Conservation (phyloP, 2,329 filamentous ascomycete genomes). For the Ceratocystis ficicola region DNA sequence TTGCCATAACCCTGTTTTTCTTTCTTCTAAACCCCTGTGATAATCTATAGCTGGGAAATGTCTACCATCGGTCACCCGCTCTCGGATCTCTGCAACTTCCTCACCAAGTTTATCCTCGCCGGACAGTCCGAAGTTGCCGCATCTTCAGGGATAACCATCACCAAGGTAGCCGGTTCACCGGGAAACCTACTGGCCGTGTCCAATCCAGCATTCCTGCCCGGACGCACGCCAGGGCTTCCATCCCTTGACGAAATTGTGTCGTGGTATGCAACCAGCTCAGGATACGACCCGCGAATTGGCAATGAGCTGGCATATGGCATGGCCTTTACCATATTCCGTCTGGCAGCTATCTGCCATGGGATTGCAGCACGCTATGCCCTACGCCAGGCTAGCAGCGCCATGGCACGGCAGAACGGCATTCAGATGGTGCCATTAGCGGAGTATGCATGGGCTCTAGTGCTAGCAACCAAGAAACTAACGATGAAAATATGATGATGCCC, state of each 20-base stretch:
- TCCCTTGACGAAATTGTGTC: constrained; percentile 32
- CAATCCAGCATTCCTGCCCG: constrained; percentile 46
- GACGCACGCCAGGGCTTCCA: constrained; percentile 51
- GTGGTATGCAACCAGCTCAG: constrained; percentile 41
- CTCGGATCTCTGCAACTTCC: constrained; percentile 75
- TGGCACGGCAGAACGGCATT: constrained; percentile 59
- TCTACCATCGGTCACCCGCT: constrained; percentile 93
- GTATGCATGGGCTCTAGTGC: constrained; percentile 64
- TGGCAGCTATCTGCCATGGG: constrained; percentile 61
- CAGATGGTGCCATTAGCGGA: constrained; percentile 61
- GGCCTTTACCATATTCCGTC: constrained; percentile 50
- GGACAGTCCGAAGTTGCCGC: constrained; percentile 25
- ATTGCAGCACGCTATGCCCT: constrained; percentile 80
- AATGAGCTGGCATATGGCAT: constrained; percentile 47
- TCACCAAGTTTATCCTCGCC: constrained; percentile 34
- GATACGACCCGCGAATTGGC: constrained; percentile 52
- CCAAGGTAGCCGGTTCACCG: constrained; percentile 25
- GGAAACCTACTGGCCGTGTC: constrained; percentile 11
- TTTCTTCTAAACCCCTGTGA: background rate
- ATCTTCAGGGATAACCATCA: constrained; percentile 25
- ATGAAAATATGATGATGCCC: constrained; percentile 24
- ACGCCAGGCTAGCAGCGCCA: constrained; percentile 78
- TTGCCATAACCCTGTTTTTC: background rate
- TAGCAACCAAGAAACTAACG: constrained; percentile 30
- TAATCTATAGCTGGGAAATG: constrained; percentile 72